These are phyloP conservation scores for Pseudogymnoascus sp. DNA, from an alignment of 2,329 filamentous ascomycete genomes.

Conservation along the genomic window DNA sequence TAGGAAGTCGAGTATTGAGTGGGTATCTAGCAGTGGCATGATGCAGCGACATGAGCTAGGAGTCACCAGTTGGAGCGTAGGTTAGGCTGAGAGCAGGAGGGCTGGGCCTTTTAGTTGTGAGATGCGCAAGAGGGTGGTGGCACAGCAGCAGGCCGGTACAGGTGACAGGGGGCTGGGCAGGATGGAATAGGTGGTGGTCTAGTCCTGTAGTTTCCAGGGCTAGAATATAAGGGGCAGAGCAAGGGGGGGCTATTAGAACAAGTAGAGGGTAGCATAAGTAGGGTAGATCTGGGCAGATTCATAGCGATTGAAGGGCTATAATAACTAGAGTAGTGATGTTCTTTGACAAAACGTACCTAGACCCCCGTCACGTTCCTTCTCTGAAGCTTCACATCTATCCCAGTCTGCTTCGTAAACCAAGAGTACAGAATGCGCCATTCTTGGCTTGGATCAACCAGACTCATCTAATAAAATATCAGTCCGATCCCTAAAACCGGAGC, in stretches of 20 bases:
- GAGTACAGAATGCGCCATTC: conserved; percentile 35
- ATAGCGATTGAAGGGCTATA: background rate
- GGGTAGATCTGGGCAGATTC: background rate
- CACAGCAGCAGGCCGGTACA: too few relatives aligned
- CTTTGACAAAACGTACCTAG: background rate
- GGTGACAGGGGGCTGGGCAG: too few relatives aligned
- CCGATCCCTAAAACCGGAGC: background rate
- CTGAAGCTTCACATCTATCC: conserved; percentile 17
- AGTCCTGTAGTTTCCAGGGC: too few relatives aligned
- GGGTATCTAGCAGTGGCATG: too few relatives aligned
- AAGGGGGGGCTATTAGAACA: background rate
- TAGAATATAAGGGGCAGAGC: background rate
- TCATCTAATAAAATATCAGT: conserved; percentile 24
- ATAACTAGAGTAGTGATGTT: background rate
- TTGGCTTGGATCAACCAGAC: conserved; percentile 29
- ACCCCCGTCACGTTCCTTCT: background rate
- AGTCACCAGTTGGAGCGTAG: too few relatives aligned
- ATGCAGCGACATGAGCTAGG: too few relatives aligned
- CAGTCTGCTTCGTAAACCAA: conserved; percentile 34
- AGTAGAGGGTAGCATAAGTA: background rate
- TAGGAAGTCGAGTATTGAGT: too few relatives aligned
- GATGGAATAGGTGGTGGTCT: too few relatives aligned
- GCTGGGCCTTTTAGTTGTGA: too few relatives aligned
- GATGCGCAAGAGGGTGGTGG: too few relatives aligned
- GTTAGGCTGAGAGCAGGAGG: too few relatives aligned